Conservation (phyloP, 2,329 filamentous ascomycete genomes). For the Emergomyces orientalis region DNA sequence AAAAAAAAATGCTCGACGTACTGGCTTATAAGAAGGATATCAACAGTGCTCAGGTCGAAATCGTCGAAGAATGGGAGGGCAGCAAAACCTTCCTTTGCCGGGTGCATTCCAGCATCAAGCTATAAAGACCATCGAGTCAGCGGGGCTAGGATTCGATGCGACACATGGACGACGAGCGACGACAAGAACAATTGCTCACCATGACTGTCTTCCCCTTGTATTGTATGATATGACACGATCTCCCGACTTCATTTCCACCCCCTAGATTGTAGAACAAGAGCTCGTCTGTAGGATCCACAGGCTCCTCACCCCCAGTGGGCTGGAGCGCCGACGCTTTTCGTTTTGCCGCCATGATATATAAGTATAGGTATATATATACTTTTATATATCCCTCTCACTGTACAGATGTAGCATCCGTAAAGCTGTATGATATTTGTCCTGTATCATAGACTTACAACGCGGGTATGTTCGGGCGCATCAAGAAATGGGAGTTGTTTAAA, state of each 20-base stretch:
- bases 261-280: conserved; percentile 88
- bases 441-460: not conserved
- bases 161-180: not conserved
- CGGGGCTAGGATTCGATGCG: conserved; percentile 7
- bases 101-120: conserved; percentile 96
- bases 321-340: conserved; percentile 74
- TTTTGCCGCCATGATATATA: conserved; percentile 71
- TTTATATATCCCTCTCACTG: not conserved
- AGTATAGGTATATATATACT: not conserved
- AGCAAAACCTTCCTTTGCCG: conserved; percentile 87
- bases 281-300: conserved; percentile 86
- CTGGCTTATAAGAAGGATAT: conserved; percentile 97
- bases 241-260: conserved; percentile 91
- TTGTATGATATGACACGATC: conserved; percentile 95
- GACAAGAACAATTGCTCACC: conserved; percentile 47
- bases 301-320: conserved; percentile 59
- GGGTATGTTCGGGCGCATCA: not conserved
- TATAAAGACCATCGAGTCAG: conserved; percentile 32
- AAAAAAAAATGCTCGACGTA: conserved; percentile 50
- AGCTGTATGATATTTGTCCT: not conserved
- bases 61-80: conserved; percentile 96
- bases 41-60: conserved; percentile 93
- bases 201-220: conserved; percentile 99
- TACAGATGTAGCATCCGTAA: not conserved
- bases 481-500: not conserved